Evolutionary conservation across 768 basidiomycete genomes (phyloP), one percentile per base, ranked within the genome.

Genomic region (Mycena indigotica): DNA sequence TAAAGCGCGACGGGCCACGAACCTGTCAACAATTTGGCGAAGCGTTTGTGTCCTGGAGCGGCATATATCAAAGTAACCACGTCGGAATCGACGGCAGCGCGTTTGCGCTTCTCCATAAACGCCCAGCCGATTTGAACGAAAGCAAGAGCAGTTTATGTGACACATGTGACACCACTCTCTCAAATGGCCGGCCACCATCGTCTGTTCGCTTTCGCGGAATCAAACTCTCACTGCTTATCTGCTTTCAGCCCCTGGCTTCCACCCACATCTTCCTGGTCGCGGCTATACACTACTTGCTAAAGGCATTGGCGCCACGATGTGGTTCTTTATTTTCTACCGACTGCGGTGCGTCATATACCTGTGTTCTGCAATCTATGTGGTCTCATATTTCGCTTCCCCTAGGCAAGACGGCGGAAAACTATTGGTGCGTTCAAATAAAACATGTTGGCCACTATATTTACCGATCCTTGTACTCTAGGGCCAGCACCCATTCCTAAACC

Each of bases 301-400:
- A 74, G 86, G 84, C 58, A 78, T 97, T 44, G 95, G 95, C 49
- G 95, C 94, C 29, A 84, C 86, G 24, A 96, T 97, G 95, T 97
- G 95, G 95, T 96, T 96, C 84, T 97, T 95, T 80, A 94, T 97
- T 70, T 96, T 97, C 80, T 97, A 95, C 75, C 87, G 95, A 55
- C 89, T 91, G 62, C 81, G 93, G 95, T 96, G 67, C 68, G 89
- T 80, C 46, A 28, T 28, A 16, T 13, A 5, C 29, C 24, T 28
- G 23, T 21, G 24, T 44, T n/a, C 24, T 25, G 50, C 44, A 8
- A 35, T 8, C 32, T 35, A 35, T 35, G 32, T 39, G 8, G 51
- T 46, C 52, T 61, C 19, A 61, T 21, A 50, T 19, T n/a, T 12
- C 49, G 4, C 40, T 28, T n/a, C 51, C 26, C 62, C 32, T 65